Evolutionary conservation across 805 yeast species (phyloP).

Genomic region (Saccharomyces cerevisiae): DNA sequence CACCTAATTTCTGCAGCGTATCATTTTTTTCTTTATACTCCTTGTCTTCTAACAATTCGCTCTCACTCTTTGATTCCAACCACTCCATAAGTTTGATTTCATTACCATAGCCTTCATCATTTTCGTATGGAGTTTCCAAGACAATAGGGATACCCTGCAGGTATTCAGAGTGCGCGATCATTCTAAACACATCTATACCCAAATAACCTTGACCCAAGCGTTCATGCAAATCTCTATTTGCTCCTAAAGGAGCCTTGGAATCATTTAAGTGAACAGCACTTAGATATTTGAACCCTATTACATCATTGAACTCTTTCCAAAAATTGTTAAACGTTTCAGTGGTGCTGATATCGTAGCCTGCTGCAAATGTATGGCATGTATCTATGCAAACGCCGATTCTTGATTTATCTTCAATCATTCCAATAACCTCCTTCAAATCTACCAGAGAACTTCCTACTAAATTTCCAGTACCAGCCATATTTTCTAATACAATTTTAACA

Average conservation of each 20-base stretch:
- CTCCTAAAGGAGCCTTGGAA: slow-evolving; percentile 87
- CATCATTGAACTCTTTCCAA: slow-evolving; percentile 67
- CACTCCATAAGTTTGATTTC: slow-evolving; percentile 80
- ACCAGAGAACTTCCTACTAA: slow-evolving; percentile 74
- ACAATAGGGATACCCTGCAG: slow-evolving; percentile 67
- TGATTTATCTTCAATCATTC: slow-evolving; percentile 64
- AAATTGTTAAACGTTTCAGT: slow-evolving; percentile 51
- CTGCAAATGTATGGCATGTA: slow-evolving; percentile 94
- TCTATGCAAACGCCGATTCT: slow-evolving; percentile 95
- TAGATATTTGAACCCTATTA: slow-evolving; percentile 67
- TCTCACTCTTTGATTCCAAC: slow-evolving; percentile 37
- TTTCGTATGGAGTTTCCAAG: slow-evolving; percentile 75
- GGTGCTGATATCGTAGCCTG: slow-evolving; percentile 81
- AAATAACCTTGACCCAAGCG: slow-evolving; percentile 81
- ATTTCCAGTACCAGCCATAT: slow-evolving; percentile 96
- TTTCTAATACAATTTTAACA: slow-evolving; percentile 86
- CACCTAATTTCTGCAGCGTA: slow-evolving; percentile 52
- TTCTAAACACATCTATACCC: slow-evolving; percentile 77
- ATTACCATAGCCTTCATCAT: slow-evolving; percentile 66
- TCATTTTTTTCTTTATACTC: slow-evolving; percentile 44
- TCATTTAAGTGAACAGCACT: slow-evolving; percentile 85
- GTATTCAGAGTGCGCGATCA: slow-evolving; percentile 59
- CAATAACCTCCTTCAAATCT: slow-evolving; percentile 70
- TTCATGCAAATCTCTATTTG: slow-evolving; percentile 88
- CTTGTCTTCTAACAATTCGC: slow-evolving; percentile 36